phyloP scores from a whole-genome alignment of 2,329 filamentous ascomycete species.

The Orbilia quercus region DNA sequence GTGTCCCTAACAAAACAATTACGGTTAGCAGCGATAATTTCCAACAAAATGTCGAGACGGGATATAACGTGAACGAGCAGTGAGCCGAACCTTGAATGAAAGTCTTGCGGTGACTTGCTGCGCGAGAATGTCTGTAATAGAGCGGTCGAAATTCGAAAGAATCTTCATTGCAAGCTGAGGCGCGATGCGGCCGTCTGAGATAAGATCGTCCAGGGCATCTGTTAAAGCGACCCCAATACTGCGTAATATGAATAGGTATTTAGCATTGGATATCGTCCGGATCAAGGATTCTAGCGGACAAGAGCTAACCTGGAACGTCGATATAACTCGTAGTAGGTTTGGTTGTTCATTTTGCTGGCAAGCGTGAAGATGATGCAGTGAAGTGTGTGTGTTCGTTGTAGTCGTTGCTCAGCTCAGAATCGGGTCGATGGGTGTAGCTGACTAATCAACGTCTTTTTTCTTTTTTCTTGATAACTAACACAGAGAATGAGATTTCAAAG shows the following conservation, averaged over 20 bases:
- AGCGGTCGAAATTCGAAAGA: conserved; percentile 91
- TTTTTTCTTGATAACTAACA: no score
- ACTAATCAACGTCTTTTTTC: neutral
- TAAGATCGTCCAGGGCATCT: conserved; percentile 96
- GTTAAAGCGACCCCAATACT: conserved; percentile 94
- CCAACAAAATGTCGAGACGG: neutral
- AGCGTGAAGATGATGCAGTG: neutral
- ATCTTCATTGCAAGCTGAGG: conserved; percentile 99
- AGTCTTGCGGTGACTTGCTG: conserved; percentile 91
- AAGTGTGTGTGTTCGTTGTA: no score
- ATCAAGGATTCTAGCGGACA: neutral
- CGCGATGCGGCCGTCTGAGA: conserved; percentile 93
- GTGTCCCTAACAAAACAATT: conserved; percentile 75
- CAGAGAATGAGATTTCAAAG: no score
- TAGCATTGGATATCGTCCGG: conserved; percentile 29
- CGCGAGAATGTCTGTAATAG: conserved; percentile 88
- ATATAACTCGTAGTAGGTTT: conserved; percentile 90
- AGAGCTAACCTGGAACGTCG: conserved; percentile 88
- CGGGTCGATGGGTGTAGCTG: neutral
- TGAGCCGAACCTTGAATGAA: conserved; percentile 83
- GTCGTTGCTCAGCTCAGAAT: no score
- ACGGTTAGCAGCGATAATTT: neutral
- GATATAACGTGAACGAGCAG: no score
- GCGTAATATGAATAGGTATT: conserved; percentile 55
- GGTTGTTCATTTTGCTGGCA: conserved; percentile 64